These are phyloP conservation scores for Neocallimastix lanati DNA, from an alignment of 192 early-diverging fungal genomes.

Conservation along the genomic window DNA sequence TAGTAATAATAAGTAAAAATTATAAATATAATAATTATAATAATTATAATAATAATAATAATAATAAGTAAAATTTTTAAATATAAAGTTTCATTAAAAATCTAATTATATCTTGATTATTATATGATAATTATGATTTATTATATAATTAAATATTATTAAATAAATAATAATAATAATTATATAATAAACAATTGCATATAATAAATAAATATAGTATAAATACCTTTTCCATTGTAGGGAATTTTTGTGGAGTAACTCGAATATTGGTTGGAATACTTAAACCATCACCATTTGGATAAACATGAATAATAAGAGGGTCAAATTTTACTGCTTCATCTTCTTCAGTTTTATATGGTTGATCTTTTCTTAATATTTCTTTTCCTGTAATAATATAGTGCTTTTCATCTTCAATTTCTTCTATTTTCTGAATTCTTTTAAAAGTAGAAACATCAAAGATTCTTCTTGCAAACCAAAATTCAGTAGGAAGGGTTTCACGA, in stretches of 20 bases:
- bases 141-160: no score
- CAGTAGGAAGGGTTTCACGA: not conserved
- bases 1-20: no score
- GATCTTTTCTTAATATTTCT: not conserved
- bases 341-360: not conserved
- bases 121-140: no score
- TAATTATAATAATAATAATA: no score
- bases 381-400: not conserved
- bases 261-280: not conserved
- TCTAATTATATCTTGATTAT: no score
- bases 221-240: not conserved
- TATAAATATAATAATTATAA: no score
- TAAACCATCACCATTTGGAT: not conserved
- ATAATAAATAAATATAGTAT: no score
- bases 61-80: no score
- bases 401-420: not conserved
- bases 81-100: no score
- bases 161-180: no score
- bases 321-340: not conserved
- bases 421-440: not conserved
- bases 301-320: not conserved
- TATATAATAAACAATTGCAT: no score
- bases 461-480: not conserved
- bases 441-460: not conserved
- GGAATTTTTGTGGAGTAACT: not conserved